Base-by-base conservation (phyloP, 805 yeast species). In the Yamadazyma sp. region DNA sequence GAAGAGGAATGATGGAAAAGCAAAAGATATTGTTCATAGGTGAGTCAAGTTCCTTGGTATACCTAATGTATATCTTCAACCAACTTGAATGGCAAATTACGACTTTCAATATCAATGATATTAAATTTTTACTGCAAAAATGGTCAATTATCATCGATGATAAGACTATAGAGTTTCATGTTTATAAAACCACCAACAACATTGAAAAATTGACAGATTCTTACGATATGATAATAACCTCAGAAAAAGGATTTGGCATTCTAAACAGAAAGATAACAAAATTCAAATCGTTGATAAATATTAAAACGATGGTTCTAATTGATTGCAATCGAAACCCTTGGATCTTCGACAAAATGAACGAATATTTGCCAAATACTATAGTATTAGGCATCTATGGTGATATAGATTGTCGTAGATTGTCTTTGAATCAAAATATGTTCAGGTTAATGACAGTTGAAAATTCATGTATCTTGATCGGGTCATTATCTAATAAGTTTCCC, bases 251-350 rank as follows among this genome's bases (percentile, higher is more conserved):
- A 21, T 30, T 25, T 13, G 7, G 19, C 16, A 7, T 14, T 3
- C 33, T 45, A 17, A 13, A 15, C 13, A 22, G 16, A 15, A 33
- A 32, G 14, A 9, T 25, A 4, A 15, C 24, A 4, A 13, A 25
- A 12, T 34, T 47, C 28, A 26, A 31, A n/a, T 13, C 30, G 4
- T 10, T 42, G 2, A 29, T 45, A 4, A 28, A 28, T 18, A 13
- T 10, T 5, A 22, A 30, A 11, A 31, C 52, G 2, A 19, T 41
- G 6, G 23, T 46, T 4, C n/a, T 49, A 9, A 27, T 40, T 4
- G 54, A 49, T 27, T 39, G 49, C 11, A 41, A 30, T 16, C 39
- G 40, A 4, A 23, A 39, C 39, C 48, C 48, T 2, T 48, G 50
- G 50, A 27, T 40, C 22, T 33, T 30, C 19, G 28, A 37, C 13